Evolutionary conservation across 164 flowering plant species (phyloP).

Genomic region (Tinospora cordifolia): DNA sequence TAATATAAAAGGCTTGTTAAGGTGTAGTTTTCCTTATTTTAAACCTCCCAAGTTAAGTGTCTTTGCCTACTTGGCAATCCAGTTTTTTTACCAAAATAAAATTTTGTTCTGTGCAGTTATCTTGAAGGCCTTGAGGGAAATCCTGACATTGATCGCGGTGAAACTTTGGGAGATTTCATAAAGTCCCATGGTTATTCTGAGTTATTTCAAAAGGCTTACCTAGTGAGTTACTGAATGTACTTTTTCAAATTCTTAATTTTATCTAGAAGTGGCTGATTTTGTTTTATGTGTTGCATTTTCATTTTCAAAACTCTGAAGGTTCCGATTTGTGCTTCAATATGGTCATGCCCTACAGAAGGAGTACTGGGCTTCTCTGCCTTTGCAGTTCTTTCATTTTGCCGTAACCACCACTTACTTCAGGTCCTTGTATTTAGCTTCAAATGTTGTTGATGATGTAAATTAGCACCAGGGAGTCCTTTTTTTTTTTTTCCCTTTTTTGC

Average conservation of each 20-base stretch:
- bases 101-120: constrained; percentile 37
- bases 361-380: constrained; percentile 75
- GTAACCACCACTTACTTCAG: constrained; percentile 91
- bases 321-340: constrained; percentile 83
- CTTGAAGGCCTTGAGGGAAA: constrained; percentile 68
- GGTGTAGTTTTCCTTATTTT: neutral
- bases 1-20: neutral
- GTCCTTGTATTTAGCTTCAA: constrained; percentile 24
- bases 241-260: neutral
- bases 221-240: constrained; percentile 42
- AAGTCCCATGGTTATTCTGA: constrained; percentile 71
- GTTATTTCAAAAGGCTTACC: constrained; percentile 76
- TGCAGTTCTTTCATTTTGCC: constrained; percentile 85
- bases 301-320: constrained; percentile 30
- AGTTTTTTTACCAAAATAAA: neutral
- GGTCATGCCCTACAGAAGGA: constrained; percentile 83
- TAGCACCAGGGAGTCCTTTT: neutral
- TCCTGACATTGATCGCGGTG: constrained; percentile 67
- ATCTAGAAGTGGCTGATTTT: neutral
- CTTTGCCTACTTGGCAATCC: neutral
- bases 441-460: neutral
- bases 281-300: neutral
- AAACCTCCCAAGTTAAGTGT: neutral
- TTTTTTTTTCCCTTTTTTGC: neutral
- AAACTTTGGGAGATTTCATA: constrained; percentile 76